phyloP scores from a whole-genome alignment of 1,284 basidiomycete species.

The Pisolithus thermaeus region DNA sequence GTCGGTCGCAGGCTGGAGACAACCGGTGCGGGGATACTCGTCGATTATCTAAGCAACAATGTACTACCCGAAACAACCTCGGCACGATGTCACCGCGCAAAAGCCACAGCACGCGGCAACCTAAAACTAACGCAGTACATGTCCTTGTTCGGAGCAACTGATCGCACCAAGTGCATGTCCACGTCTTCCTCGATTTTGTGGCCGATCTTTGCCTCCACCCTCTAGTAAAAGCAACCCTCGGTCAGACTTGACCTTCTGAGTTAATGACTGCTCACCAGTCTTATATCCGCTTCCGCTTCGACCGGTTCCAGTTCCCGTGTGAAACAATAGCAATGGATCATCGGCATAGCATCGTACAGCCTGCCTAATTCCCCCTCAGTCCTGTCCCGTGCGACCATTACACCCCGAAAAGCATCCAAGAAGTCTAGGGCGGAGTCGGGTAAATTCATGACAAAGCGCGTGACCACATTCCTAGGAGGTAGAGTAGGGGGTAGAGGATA shows the following conservation, averaged over 20 bases:
- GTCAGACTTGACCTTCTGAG: conserved; percentile 3
- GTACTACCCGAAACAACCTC: neutral
- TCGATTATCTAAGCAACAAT: neutral
- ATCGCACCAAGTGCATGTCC: conserved; percentile 76
- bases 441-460: conserved; percentile 96
- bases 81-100: conserved; percentile 16
- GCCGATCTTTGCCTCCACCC: conserved; percentile 69
- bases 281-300: conserved; percentile 71
- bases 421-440: conserved; percentile 91
- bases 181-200: conserved; percentile 48
- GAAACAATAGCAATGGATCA: conserved; percentile 97
- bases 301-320: conserved; percentile 77
- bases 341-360: conserved; percentile 67
- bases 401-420: conserved; percentile 81
- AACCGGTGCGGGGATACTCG: neutral
- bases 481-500: conserved; percentile 2
- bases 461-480: conserved; percentile 49
- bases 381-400: conserved; percentile 41
- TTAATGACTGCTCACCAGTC: conserved; percentile 48
- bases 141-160: conserved; percentile 94
- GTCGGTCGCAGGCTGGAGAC: neutral
- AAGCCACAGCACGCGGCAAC: conserved; percentile 61
- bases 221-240: conserved; percentile 37
- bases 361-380: conserved; percentile 33
- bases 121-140: conserved; percentile 98